phyloP scores from a whole-genome alignment of 768 basidiomycete genomes.

The Suillus clintonianus region DNA sequence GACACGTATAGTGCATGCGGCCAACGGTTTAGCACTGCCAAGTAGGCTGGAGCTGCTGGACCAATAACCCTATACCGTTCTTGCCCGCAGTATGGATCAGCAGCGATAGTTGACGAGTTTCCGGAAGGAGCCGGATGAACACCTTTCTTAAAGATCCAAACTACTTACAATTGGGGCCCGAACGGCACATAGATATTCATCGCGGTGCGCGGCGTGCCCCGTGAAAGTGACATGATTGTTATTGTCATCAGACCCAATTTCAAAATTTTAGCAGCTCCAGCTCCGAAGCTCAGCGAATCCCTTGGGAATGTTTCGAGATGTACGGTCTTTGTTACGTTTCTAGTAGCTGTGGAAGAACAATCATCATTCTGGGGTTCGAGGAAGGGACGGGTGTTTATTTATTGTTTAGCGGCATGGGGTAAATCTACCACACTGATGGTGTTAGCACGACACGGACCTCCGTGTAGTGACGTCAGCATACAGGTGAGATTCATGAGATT shows the following conservation, averaged over 20 bases:
- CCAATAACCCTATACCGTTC: background rate
- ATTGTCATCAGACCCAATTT: background rate
- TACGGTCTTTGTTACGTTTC: background rate
- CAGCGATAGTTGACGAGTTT: background rate
- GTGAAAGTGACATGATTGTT: background rate
- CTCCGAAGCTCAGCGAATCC: no score
- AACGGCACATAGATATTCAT: background rate
- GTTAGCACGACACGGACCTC: background rate
- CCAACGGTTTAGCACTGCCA: background rate
- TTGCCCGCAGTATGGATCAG: background rate
- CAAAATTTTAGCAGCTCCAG: background rate
- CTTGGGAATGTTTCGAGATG: background rate
- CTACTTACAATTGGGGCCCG: no score
- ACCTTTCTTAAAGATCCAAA: no score
- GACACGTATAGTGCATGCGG: background rate
- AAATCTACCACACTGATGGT: background rate
- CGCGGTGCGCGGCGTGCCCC: no score
- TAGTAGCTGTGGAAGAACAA: background rate
- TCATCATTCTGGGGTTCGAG: background rate
- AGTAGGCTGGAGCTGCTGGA: background rate
- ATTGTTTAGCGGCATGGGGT: background rate
- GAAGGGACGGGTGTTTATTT: background rate
- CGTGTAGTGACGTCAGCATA: no score
- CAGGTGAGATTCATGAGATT: background rate
- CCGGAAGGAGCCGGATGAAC: background rate